Conservation (phyloP, 495 filamentous ascomycete species). For the Penicillium verhagenii region DNA sequence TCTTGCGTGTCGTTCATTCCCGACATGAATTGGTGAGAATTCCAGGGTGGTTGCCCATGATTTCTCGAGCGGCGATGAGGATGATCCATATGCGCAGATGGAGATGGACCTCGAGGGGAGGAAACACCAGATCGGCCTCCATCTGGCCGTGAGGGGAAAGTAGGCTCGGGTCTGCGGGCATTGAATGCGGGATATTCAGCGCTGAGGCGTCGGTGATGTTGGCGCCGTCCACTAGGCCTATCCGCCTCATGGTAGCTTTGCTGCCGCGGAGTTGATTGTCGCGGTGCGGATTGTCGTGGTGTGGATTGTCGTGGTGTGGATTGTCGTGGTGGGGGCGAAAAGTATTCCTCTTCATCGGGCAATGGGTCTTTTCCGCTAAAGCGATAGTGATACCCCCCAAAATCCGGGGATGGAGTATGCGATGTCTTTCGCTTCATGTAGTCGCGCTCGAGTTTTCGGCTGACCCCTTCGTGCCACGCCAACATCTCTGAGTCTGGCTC, state of each 20-base stretch:
- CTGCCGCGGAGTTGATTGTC: no score
- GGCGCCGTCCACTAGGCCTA: constrained; percentile 15
- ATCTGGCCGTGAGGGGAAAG: constrained; percentile 8
- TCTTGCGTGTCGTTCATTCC: constrained; percentile 15
- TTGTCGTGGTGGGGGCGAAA: constrained; percentile 14
- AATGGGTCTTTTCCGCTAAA: constrained; percentile 33
- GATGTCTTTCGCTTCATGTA: constrained; percentile 36
- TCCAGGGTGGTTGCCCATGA: constrained; percentile 23
- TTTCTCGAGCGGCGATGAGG: constrained; percentile 15
- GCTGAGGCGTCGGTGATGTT: constrained; percentile 26
- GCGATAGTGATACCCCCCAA: constrained; percentile 32
- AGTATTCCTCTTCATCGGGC: constrained; percentile 32
- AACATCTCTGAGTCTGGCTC: constrained; percentile 75
- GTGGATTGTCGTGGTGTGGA: constrained; percentile 18
- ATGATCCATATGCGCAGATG: constrained; percentile 24
- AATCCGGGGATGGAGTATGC: constrained; percentile 33
- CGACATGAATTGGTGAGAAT: constrained; percentile 23
- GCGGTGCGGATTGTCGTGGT: no score
- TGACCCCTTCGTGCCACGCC: constrained; percentile 76
- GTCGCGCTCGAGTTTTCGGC: constrained; percentile 41
- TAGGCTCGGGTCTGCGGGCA: constrained; percentile 23
- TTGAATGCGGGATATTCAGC: constrained; percentile 24
- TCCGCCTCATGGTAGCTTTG: constrained; percentile 23
- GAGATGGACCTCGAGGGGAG: constrained; percentile 35
- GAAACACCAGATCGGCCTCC: constrained; percentile 18